These are phyloP conservation scores for Phytophthora rubi DNA, from an alignment of 352 stramenopile genomes.

Conservation along the genomic window DNA sequence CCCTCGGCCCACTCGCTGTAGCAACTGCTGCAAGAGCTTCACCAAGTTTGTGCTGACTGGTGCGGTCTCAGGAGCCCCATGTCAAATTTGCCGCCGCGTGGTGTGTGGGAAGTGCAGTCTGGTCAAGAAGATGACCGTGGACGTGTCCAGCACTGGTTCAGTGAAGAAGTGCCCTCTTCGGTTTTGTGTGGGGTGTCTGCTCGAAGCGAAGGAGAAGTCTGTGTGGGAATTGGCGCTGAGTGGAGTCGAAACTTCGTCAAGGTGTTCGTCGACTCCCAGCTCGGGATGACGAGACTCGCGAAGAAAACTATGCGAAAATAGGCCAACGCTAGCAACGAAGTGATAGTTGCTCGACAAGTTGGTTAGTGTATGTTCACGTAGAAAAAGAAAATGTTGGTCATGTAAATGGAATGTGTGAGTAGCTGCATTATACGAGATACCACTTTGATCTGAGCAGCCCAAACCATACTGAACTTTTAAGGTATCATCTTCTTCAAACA, in stretches of 20 bases:
- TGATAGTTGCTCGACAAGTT: neutral
- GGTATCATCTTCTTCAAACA: too few species aligned
- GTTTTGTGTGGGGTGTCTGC: slow-evolving; percentile 56
- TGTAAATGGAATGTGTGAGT: too few species aligned
- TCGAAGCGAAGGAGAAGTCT: slow-evolving; percentile 54
- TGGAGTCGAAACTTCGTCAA: slow-evolving; percentile 9
- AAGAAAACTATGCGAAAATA: neutral
- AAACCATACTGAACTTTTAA: neutral
- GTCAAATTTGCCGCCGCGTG: slow-evolving; percentile 50
- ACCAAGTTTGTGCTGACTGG: slow-evolving; percentile 25
- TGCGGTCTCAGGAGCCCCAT: slow-evolving; percentile 25
- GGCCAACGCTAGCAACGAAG: neutral
- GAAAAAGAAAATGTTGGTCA: neutral
- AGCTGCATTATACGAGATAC: too few species aligned
- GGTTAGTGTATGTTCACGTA: neutral
- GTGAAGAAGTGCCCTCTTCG: slow-evolving; percentile 45
- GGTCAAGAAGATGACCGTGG: slow-evolving; percentile 59
- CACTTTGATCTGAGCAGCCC: neutral
- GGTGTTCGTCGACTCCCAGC: slow-evolving; percentile 18
- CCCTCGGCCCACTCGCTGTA: slow-evolving; percentile 33
- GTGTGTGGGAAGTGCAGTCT: slow-evolving; percentile 55
- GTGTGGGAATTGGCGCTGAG: slow-evolving; percentile 50
- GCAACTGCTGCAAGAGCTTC: slow-evolving; percentile 27
- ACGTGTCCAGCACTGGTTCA: slow-evolving; percentile 40
- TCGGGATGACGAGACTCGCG: neutral